phyloP scores from a whole-genome alignment of 306 rosid species.

The Ormosia emarginata region DNA sequence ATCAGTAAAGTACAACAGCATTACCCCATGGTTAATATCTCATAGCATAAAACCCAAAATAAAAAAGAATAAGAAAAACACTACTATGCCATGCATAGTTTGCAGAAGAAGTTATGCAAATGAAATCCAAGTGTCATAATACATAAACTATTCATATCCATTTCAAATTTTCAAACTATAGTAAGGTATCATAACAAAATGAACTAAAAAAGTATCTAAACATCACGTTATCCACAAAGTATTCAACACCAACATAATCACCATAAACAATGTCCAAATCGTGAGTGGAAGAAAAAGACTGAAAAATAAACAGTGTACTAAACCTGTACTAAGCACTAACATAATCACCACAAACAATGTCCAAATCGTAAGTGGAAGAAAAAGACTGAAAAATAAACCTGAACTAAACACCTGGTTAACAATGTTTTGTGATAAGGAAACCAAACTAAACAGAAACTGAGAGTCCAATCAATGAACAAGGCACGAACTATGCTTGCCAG shows the following conservation, averaged over 20 bases:
- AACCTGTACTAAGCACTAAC: background rate
- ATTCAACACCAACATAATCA: background rate
- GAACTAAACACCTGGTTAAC: background rate
- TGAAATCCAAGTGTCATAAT: background rate
- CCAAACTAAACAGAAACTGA: slow-evolving; percentile 2
- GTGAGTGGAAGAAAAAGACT: background rate
- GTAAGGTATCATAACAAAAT: background rate
- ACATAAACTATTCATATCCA: background rate
- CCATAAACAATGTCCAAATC: background rate
- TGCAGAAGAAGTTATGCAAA: background rate
- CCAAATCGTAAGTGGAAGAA: background rate
- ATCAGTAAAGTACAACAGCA: slow-evolving; percentile 8
- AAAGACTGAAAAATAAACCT: background rate
- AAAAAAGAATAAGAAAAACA: background rate
- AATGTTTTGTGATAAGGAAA: background rate
- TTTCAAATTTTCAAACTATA: background rate
- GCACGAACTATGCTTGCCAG: background rate
- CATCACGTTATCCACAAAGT: background rate
- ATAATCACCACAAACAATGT: too few species aligned
- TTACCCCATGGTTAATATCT: background rate
- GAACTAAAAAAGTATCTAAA: background rate
- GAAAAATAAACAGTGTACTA: background rate
- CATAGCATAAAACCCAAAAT: background rate
- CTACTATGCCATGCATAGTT: background rate
- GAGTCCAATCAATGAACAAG: background rate